Evolutionary conservation across 352 stramenopile species (phyloP).

Genomic region (Blastocystis sp.): DNA sequence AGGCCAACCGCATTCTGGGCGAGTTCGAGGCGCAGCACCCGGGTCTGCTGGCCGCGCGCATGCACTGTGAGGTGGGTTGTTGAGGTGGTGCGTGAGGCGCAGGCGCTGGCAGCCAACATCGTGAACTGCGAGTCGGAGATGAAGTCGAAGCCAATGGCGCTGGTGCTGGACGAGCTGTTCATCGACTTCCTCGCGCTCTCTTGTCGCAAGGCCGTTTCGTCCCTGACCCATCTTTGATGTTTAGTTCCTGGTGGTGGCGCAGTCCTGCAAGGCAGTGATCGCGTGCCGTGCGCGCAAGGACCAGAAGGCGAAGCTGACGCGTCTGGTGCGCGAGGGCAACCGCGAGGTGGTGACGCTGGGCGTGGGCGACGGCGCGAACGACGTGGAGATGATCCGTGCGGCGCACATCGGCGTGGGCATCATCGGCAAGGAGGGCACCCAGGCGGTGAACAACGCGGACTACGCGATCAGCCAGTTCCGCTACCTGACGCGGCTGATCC

Average conservation of each 20-base stretch:
- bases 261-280: conserved; percentile 82
- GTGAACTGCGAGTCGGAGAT: background rate
- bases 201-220: conserved; percentile 8
- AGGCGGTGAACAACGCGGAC: conserved; percentile 94
- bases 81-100: background rate
- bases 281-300: conserved; percentile 86
- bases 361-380: conserved; percentile 96
- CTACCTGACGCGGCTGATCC: conserved; percentile 88
- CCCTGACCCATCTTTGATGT: background rate
- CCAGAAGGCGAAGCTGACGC: conserved; percentile 83
- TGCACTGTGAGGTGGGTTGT: conserved; percentile 19
- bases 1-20: background rate
- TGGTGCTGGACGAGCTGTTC: conserved; percentile 71
- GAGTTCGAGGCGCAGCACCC: background rate
- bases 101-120: conserved; percentile 19
- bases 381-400: conserved; percentile 98
- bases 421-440: conserved; percentile 93
- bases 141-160: conserved; percentile 42
- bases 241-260: conserved; percentile 80
- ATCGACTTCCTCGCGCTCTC: conserved; percentile 63
- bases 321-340: conserved; percentile 72
- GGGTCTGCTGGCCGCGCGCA: background rate
- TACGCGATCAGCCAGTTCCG: conserved; percentile 97
- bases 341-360: conserved; percentile 76
- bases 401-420: conserved; percentile 96